Conservation (phyloP, 108 stramenopile species). For the Skeletonema grethae region DNA sequence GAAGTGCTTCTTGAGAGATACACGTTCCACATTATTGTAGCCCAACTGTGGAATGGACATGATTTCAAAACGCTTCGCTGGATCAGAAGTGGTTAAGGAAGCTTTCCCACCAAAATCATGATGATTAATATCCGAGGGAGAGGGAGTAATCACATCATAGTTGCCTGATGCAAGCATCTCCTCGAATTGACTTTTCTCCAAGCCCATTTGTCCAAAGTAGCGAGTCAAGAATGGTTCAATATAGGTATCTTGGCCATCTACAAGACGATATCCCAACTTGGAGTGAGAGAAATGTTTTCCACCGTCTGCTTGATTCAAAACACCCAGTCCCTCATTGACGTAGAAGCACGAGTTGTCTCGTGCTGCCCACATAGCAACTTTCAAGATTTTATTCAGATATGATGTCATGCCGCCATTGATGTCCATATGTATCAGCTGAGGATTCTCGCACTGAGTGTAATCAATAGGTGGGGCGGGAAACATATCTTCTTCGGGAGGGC, state of each 20-base stretch:
- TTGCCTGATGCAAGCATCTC: background rate
- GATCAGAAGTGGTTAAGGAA: background rate
- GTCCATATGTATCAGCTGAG: background rate
- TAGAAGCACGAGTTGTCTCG: conserved; percentile 11
- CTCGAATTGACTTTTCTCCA: background rate
- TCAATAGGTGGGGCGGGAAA: background rate
- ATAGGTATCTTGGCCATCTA: background rate
- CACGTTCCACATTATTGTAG: background rate
- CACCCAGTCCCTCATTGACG: background rate
- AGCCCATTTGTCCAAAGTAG: conserved; percentile 18
- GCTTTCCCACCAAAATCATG: conserved; percentile 4
- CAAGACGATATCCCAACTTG: conserved; percentile 9
- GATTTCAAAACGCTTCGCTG: background rate
- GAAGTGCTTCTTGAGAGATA: background rate
- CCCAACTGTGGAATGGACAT: conserved; percentile 4
- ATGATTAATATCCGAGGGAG: conserved; percentile 1
- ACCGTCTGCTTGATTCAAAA: background rate
- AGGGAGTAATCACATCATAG: background rate
- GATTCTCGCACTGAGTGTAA: conserved; percentile 4
- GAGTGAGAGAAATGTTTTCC: conserved; percentile 1
- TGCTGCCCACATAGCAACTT: conserved; percentile 10
- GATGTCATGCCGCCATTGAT: conserved; percentile 12
- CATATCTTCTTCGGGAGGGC: background rate
- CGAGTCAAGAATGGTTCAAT: conserved; percentile 9
- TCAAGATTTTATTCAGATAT: conserved; percentile 10